A percentile compares a stretch with the other conserved stretches of the same genome.
phyloP scores from a whole-genome alignment of 768 basidiomycete species.

The Suillus variegatus region DNA sequence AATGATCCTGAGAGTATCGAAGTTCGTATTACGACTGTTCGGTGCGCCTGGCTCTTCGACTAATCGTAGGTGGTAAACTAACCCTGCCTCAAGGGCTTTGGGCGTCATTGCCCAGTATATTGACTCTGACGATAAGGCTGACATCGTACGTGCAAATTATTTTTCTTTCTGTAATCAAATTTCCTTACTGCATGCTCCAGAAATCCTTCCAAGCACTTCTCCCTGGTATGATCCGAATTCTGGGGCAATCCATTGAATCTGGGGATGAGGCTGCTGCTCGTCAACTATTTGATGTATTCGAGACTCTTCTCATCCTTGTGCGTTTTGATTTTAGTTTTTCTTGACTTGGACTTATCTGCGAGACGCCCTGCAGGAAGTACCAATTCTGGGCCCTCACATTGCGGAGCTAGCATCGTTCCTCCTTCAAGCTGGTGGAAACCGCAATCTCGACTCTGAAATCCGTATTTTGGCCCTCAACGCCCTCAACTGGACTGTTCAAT shows the following conservation, averaged over 20 bases:
- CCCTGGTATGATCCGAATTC: constrained; percentile 85
- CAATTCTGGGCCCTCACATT: constrained; percentile 88
- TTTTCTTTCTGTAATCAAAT: constrained; percentile 6
- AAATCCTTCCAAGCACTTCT: constrained; percentile 86
- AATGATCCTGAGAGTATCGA: constrained; percentile 84
- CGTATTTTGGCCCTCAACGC: constrained; percentile 91
- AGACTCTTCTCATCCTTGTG: constrained; percentile 92
- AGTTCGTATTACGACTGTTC: constrained; percentile 87
- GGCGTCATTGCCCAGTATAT: constrained; percentile 94
- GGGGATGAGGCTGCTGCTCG: constrained; percentile 82
- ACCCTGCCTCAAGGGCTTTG: constrained; percentile 55
- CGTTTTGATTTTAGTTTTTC: constrained; percentile 24
- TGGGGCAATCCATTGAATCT: constrained; percentile 78
- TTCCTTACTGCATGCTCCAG: constrained; percentile 36
- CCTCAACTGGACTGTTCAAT: constrained; percentile 96
- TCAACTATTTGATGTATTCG: constrained; percentile 92
- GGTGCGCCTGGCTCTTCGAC: constrained; percentile 41
- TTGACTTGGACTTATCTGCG: constrained; percentile 9
- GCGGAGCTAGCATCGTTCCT: constrained; percentile 88
- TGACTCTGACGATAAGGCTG: constrained; percentile 80
- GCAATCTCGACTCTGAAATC: constrained; percentile 70
- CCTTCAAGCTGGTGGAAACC: constrained; percentile 79
- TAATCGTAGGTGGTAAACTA: constrained; percentile 9
- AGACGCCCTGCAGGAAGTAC: constrained; percentile 68
- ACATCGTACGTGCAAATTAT: constrained; percentile 61